A percentile compares a stretch with the other conserved stretches of the same genome.
Evolutionary conservation across 2,329 filamentous ascomycete genomes (phyloP).

Genomic region (Fusarium palustre): DNA sequence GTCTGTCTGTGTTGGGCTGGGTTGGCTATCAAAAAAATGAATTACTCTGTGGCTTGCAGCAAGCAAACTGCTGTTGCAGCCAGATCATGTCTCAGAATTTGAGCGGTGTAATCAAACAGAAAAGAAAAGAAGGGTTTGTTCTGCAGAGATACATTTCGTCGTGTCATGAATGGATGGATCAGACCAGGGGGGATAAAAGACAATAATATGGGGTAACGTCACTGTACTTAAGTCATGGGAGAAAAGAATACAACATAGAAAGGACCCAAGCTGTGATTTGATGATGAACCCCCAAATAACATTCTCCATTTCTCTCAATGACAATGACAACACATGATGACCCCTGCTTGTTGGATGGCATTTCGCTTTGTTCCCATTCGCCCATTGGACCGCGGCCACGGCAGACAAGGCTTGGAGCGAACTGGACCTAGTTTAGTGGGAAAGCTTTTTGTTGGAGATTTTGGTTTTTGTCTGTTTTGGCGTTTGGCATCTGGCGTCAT

Average conservation of each 20-base stretch:
- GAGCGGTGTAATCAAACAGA: slow-evolving; percentile 31
- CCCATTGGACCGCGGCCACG: slow-evolving; percentile 16
- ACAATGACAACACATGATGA: slow-evolving; percentile 33
- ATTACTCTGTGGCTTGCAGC: neutral
- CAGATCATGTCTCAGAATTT: slow-evolving; percentile 7
- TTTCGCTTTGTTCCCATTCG: slow-evolving; percentile 27
- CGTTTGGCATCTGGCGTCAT: slow-evolving; percentile 21
- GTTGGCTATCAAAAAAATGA: neutral
- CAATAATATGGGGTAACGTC: slow-evolving; percentile 40
- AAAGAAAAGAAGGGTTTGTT: slow-evolving; percentile 4
- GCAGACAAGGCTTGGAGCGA: slow-evolving; percentile 38
- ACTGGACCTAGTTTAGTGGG: slow-evolving; percentile 33
- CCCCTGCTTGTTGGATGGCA: slow-evolving; percentile 27
- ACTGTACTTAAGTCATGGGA: slow-evolving; percentile 29
- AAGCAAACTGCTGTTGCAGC: neutral
- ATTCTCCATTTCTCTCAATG: slow-evolving; percentile 1
- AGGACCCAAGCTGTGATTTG: neutral
- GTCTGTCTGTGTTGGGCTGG: neutral
- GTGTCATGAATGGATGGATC: slow-evolving; percentile 37
- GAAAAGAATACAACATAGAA: slow-evolving; percentile 11
- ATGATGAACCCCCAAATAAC: neutral
- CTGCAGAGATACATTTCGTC: slow-evolving; percentile 23
- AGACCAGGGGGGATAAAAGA: slow-evolving; percentile 16
- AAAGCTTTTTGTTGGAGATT: slow-evolving; percentile 42
- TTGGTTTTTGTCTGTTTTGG: neutral